Percentiles rank a stretch among this genome's conserved stretches.
Evolutionary conservation across 2,329 filamentous ascomycete species (phyloP).

Genomic region (Fusarium sacchari): DNA sequence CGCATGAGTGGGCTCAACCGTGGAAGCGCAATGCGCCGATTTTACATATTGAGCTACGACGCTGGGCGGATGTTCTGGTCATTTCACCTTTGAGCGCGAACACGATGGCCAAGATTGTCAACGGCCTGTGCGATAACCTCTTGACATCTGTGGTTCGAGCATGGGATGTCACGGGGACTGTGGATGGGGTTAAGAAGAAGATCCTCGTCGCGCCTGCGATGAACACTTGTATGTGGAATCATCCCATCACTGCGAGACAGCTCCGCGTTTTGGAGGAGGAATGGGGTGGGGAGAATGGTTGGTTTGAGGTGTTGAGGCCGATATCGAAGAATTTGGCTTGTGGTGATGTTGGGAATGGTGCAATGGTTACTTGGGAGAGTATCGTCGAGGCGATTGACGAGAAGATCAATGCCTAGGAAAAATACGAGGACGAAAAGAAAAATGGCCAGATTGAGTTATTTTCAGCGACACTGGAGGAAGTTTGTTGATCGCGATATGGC

Average conservation of each 20-base stretch:
- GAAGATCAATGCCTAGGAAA: constrained; percentile 48
- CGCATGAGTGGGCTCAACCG: constrained; percentile 82
- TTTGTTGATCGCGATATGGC: not conserved
- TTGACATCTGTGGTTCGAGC: constrained; percentile 80
- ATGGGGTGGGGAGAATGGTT: constrained; percentile 68
- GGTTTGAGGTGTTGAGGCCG: constrained; percentile 76
- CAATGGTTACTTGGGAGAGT: constrained; percentile 83
- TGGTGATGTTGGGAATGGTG: constrained; percentile 83
- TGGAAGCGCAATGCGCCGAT: constrained; percentile 86
- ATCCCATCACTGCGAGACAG: constrained; percentile 82
- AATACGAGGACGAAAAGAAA: fast-evolving
- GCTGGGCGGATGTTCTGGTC: constrained; percentile 81
- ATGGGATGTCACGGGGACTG: constrained; percentile 80
- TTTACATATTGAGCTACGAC: constrained; percentile 87
- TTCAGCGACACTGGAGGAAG: not conserved
- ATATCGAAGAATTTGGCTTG: constrained; percentile 84
- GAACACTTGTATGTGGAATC: constrained; percentile 91
- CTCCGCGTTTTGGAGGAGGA: constrained; percentile 75
- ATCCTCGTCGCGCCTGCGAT: constrained; percentile 85
- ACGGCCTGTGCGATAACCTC: constrained; percentile 81
- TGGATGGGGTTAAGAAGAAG: constrained; percentile 68
- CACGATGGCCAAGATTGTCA: constrained; percentile 82
- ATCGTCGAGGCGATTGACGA: constrained; percentile 75
- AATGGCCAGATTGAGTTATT: fast-evolving
- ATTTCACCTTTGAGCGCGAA: constrained; percentile 88